Base-by-base conservation (phyloP, 306 rosid species). In the Quercus dentata region DNA sequence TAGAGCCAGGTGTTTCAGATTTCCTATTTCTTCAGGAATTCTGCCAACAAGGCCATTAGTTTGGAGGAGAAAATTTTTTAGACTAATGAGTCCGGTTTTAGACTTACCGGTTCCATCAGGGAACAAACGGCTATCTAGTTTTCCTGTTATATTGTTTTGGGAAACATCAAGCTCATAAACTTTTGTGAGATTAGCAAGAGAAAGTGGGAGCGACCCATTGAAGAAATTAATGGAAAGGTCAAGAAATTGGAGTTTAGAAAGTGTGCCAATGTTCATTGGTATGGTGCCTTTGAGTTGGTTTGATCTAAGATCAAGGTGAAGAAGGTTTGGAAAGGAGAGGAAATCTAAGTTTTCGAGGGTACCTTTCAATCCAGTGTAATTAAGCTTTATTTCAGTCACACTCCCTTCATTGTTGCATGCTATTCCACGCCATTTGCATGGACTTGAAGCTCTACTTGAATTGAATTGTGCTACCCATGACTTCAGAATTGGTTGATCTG, bases 151-250 rank as follows among this genome's bases (percentile, higher is more conserved):
- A 15, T 77, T 19, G 82, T 90, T 90, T 54, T 89, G 78, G 1
- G 94, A 90, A 8, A 85, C 74, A 72, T 88, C 94, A 35, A 90
- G 92, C 79, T 88, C 92, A 23, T 30, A 69, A 58, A 88, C 88
- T 17, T 79, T 78, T 17, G 91, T 90, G 61, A 90, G 80, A 59
- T 90, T 88, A 14, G 94, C 75, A 0, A 88, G 74, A 41, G 94
- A 90, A 71, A 88, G 85, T 76, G 94, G 94, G 3, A 90, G 35
- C 5, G 88, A 74, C 11, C 86, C 86, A 55, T 79, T 85, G 59
- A 90, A 69, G 17, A 44, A 52, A 58, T 88, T 90, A 0, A 82
- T 77, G 38, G 92, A 88, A 38, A 91, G 91, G 35, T 91, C 92
- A 58, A 91, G 93, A 18, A 18, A 87, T 5, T 71, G 85, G 14